Percentiles rank a stretch among this genome's conserved stretches.
Evolutionary conservation across 768 basidiomycete species (phyloP).

Genomic region (Mycena filopes): DNA sequence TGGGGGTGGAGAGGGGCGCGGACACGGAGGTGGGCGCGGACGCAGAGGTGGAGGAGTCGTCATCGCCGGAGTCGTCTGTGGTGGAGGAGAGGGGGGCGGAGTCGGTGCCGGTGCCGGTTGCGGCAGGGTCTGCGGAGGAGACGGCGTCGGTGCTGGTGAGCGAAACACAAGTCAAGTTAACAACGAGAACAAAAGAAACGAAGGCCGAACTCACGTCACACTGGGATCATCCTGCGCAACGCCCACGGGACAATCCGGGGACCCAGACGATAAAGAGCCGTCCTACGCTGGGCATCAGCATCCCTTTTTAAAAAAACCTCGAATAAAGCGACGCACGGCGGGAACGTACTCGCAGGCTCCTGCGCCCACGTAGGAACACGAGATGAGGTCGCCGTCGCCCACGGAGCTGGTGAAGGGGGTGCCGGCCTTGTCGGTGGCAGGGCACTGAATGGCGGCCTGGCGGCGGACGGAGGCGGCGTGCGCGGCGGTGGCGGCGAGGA

Average conservation of each 20-base stretch:
- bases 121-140: neutral
- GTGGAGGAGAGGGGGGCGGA: neutral
- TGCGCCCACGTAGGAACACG: constrained; percentile 31
- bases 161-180: neutral
- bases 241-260: neutral
- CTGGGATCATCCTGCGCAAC: constrained; percentile 20
- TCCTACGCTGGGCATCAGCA: constrained; percentile 1
- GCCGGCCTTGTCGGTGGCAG: constrained; percentile 28
- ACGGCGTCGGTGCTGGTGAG: constrained; percentile 8
- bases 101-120: neutral
- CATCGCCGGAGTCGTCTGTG: neutral
- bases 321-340: constrained; percentile 10
- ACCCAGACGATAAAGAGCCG: constrained; percentile 26
- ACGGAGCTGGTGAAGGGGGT: constrained; percentile 20
- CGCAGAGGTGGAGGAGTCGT: neutral
- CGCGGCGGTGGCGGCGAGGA: constrained; percentile 6
- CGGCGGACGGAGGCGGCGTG: neutral
- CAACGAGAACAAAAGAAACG: too few species aligned
- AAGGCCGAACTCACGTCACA: constrained; percentile 14
- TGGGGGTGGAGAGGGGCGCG: neutral
- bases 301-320: neutral
- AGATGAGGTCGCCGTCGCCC: constrained; percentile 16
- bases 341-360: constrained; percentile 28
- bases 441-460: constrained; percentile 22
- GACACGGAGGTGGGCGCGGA: neutral